These are phyloP conservation scores for Alternaria longipes DNA, from an alignment of 2,329 filamentous ascomycete genomes.

Conservation along the genomic window DNA sequence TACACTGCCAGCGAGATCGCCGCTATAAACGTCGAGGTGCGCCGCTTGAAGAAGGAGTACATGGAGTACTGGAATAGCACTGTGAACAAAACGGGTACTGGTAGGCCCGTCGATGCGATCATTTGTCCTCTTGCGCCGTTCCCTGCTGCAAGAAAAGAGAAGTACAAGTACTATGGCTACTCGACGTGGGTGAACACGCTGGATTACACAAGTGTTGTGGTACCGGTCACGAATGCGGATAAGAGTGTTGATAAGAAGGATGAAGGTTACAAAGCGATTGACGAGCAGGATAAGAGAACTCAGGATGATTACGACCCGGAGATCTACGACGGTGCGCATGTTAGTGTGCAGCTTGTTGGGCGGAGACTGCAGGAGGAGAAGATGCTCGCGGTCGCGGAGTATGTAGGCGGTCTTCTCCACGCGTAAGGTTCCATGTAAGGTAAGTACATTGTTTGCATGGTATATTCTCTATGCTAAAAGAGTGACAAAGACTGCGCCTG, in stretches of 20 bases:
- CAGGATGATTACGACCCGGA: slow-evolving; percentile 50
- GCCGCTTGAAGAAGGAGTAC: slow-evolving; percentile 45
- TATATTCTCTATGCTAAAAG: neutral
- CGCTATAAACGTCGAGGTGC: slow-evolving; percentile 42
- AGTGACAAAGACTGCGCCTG: neutral
- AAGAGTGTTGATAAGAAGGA: slow-evolving; percentile 39
- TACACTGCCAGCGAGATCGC: slow-evolving; percentile 45
- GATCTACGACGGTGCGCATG: slow-evolving; percentile 52
- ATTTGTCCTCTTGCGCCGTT: slow-evolving; percentile 51
- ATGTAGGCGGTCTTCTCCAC: slow-evolving; percentile 36
- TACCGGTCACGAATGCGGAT: slow-evolving; percentile 48
- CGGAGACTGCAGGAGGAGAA: slow-evolving; percentile 52
- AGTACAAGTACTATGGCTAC: slow-evolving; percentile 48
- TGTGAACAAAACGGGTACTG: slow-evolving; percentile 32
- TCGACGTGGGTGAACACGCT: slow-evolving; percentile 42
- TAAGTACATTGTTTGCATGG: neutral
- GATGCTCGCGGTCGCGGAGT: slow-evolving; percentile 49
- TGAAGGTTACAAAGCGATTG: slow-evolving; percentile 34
- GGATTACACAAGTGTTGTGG: slow-evolving; percentile 46
- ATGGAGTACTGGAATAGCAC: slow-evolving; percentile 53
- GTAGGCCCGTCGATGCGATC: slow-evolving; percentile 49
- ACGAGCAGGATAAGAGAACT: slow-evolving; percentile 37
- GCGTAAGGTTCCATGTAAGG: slow-evolving; percentile 8
- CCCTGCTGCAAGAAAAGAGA: slow-evolving; percentile 42
- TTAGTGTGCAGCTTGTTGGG: slow-evolving; percentile 50